Evolutionary conservation across 2,329 filamentous ascomycete species (phyloP).

Genomic region (Scedosporium dehoogii): DNA sequence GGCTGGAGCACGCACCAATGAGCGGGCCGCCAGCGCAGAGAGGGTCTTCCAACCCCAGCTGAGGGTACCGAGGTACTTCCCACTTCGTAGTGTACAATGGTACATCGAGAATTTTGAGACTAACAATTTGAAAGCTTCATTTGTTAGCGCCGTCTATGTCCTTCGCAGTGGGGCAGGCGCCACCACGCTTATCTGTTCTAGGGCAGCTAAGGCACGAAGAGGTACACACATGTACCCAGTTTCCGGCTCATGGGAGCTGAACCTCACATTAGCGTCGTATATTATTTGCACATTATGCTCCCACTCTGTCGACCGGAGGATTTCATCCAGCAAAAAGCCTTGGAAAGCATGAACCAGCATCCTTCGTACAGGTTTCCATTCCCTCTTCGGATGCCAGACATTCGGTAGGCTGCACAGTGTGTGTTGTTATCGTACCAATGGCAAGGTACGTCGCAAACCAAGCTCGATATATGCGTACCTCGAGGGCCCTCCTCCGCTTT

Average conservation of each 20-base stretch:
- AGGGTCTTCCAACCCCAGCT: not conserved
- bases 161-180: not conserved
- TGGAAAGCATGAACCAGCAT: not conserved
- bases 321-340: not conserved
- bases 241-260: conserved; percentile 1
- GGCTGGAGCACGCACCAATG: not conserved
- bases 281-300: not conserved
- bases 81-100: too few species aligned
- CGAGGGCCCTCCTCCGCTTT: too few species aligned
- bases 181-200: not conserved
- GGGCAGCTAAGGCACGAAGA: not conserved
- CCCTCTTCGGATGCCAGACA: not conserved
- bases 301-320: not conserved
- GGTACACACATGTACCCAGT: not conserved
- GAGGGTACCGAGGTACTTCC: not conserved
- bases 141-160: not conserved
- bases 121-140: too few species aligned
- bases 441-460: not conserved
- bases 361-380: not conserved
- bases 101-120: too few species aligned
- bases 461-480: not conserved
- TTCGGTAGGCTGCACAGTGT: too few species aligned
- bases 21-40: not conserved
- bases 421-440: too few species aligned
- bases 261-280: not conserved